Evolutionary conservation across 164 flowering plant genomes (phyloP).

Genomic region (Magnolia sinica): DNA sequence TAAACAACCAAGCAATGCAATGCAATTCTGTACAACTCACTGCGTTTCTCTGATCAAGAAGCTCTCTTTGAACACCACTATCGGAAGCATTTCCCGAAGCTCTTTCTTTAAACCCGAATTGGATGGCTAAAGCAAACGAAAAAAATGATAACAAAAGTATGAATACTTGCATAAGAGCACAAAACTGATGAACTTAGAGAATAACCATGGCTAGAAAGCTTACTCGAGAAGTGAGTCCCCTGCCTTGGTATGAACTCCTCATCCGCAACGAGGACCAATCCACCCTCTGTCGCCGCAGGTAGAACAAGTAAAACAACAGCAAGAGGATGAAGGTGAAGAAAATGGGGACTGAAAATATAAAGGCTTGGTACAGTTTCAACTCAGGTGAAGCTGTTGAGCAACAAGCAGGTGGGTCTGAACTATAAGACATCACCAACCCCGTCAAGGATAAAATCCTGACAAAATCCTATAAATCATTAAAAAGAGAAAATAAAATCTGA

Average conservation of each 20-base stretch:
- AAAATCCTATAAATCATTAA: conserved; percentile 8
- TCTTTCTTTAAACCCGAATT: conserved; percentile 77
- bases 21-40: conserved; percentile 35
- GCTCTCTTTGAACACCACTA: conserved; percentile 71
- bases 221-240: conserved; percentile 32
- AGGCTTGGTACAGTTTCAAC: conserved; percentile 54
- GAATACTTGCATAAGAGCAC: neutral
- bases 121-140: conserved; percentile 22
- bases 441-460: neutral
- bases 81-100: conserved; percentile 79
- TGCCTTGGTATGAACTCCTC: conserved; percentile 26
- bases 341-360: conserved; percentile 61
- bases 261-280: conserved; percentile 67
- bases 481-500: neutral
- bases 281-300: conserved; percentile 56
- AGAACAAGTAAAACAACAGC: conserved; percentile 54
- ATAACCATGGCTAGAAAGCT: conserved; percentile 3
- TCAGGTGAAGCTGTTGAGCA: conserved; percentile 39
- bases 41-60: conserved; percentile 67
- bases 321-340: conserved; percentile 52
- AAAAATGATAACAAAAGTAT: neutral
- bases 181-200: neutral
- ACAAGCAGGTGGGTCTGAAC: conserved; percentile 24
- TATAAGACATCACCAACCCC: conserved; percentile 26
- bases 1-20: too few relatives aligned